Base-by-base conservation (phyloP, 2,329 filamentous ascomycete genomes). In the Ophiosphaerella korrae region DNA sequence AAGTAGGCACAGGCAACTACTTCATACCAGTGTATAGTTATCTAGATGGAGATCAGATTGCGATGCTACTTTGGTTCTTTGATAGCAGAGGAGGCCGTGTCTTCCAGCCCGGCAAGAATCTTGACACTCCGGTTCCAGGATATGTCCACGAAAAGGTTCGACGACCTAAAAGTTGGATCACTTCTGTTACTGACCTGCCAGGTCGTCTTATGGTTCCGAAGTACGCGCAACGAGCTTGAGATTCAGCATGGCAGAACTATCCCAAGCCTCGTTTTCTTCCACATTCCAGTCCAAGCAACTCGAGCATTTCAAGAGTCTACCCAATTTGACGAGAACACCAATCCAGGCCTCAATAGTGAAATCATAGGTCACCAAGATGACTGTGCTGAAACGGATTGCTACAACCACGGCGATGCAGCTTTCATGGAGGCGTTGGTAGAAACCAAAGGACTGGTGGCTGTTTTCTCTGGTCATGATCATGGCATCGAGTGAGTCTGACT, bases 21-120 rank as follows among this genome's bases (percentile, higher is more conserved):
- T 83, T 79, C 50, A 60, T 84, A 6, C 77, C 77, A 0, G 69
- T 85, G 2, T 83, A 80, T 59, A 57, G 53, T n/a, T 63, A 60
- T 14, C 45, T 32, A 2, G 66, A 81, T 76, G 36, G 47, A 6
- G 50, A 48, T 12, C 62, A 59, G 2, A 52, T 71, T 5, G 78
- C 50, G 47, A 80, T 83, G 6, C 58, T 90, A 0, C 74, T 91
- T 1, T 91, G 87, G 85, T 90, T 90, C 73, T 89, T 91, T 60
- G 88, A 90, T 62, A 70, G 65, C 49, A 67, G 59, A 37, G 67
- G 66, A 40, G 69, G 68, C 2, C 55, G 50, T 11, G 48, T 52
- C 16, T 67, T 58, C 32, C 49, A 68, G 18, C 52, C 56, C 7
- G 47, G 40, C 2, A 59, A 61, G 1, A 37, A 55, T 23, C 36